Base-by-base conservation (phyloP, 225 moss, liverwort and hornwort species). In the Bryoerythrophyllum caledonicum region DNA sequence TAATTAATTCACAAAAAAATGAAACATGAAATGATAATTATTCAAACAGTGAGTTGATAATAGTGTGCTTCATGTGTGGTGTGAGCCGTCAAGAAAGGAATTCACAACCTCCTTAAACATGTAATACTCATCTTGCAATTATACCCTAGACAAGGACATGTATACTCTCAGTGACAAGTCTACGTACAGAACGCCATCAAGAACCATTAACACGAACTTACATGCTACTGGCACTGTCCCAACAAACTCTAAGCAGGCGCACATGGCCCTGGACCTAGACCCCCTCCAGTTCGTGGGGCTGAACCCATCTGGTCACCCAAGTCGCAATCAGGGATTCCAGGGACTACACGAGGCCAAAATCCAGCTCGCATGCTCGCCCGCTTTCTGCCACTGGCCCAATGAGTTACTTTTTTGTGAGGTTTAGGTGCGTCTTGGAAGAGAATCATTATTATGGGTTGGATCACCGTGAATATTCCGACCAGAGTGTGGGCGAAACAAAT, bases 401-500 rank as follows among this genome's bases (percentile, higher is more conserved):
- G 62, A 62, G 37, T 35, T 62, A 35, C 19, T 35, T n/a, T 62
- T 62, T 37, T 62, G n/a, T 35, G 62, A 62, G 37, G 62, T 37
- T 9, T 24, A 64, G 41, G 64, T n/a, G n/a, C n/a, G n/a, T n/a
- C n/a, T n/a, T n/a, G 60, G 60, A 60, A 60, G 60, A 64, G 64
- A 41, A 64, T 41, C 41, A 64, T 64, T 41, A 41, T 24, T 41
- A 40, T 21, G 64, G 41, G 64, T 64, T 64, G 64, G 41, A 40
- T 65, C 16, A 65, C 5, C 43, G 65, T 65, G 65, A 43, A 43
- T 43, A 43, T 32, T 32, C 5, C 32, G 32, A 32, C 32, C 32
- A 32, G 3, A 32, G 32, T 32, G 65, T 25, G 65, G 41, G 65
- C 65, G 7, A 0, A 37, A 37, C 37, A 41, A 15, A 44, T 44